Conservation (phyloP, 2,329 filamentous ascomycete genomes). For the Saccharata proteae region DNA sequence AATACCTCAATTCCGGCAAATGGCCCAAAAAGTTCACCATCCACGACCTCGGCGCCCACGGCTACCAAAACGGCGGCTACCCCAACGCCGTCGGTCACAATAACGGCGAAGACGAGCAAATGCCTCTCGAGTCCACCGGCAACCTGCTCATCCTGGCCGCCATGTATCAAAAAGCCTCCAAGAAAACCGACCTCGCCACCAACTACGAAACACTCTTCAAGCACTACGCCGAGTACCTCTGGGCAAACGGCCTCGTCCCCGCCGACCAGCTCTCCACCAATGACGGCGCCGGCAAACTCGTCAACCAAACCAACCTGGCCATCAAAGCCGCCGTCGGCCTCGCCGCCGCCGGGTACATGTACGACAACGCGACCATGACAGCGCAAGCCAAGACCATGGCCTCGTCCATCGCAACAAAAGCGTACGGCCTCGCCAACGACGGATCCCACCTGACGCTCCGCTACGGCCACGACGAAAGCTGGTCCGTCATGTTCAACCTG, state of each 20-base stretch:
- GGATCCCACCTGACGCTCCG: constrained; percentile 25
- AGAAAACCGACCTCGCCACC: constrained; percentile 22
- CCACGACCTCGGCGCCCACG: constrained; percentile 25
- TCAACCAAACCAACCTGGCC: constrained; percentile 35
- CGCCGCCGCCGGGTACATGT: constrained; percentile 31
- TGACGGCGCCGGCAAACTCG: constrained; percentile 27
- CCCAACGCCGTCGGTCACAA: constrained; percentile 30
- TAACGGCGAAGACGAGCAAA: constrained; percentile 25
- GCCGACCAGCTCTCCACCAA: constrained; percentile 30
- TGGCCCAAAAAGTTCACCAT: constrained; percentile 27
- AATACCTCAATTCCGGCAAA: constrained; percentile 26
- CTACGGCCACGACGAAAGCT: constrained; percentile 23
- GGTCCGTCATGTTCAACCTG: constrained; percentile 30
- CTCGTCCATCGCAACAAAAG: not conserved
- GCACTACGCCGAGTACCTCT: constrained; percentile 29
- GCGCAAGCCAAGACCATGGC: constrained; percentile 2
- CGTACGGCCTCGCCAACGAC: constrained; percentile 10
- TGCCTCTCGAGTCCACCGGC: constrained; percentile 31
- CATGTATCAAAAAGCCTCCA: constrained; percentile 26
- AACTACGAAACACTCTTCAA: constrained; percentile 3
- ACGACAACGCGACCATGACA: constrained; percentile 13
- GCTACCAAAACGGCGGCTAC: constrained; percentile 15
- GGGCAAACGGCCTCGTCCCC: constrained; percentile 26
- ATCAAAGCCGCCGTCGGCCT: constrained; percentile 36
- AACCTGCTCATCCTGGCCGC: constrained; percentile 28